Evolutionary conservation across 1,284 basidiomycete genomes (phyloP), one percentile per base, ranked within the genome.

Genomic region (Puccinia sorghi): DNA sequence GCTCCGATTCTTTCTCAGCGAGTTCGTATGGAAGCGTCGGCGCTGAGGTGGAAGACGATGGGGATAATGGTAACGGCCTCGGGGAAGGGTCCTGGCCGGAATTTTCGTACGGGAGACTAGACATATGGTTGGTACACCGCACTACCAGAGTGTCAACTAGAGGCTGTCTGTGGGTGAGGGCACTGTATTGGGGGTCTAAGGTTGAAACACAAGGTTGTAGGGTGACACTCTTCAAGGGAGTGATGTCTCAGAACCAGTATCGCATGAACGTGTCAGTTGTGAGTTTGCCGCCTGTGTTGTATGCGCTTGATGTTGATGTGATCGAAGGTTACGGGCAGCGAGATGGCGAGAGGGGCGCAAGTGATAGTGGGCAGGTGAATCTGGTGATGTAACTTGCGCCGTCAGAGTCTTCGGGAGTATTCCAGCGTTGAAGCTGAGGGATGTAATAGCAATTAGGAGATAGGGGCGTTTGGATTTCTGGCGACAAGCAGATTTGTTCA

Each of bases 21-120:
- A 46, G 64, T 66, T 66, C 41, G 46, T 66, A 66, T 66, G 64
- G 64, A 66, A 48, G 64, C 64, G 64, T 66, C 41, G 64, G 64
- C 64, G 64, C 48, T 46, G 64, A 66, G 41, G 41, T n/a, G 3
- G 63, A 64, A 66, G 41, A 48, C 32, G 64, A 66, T 32, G 64
- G 64, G 3, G 64, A 66, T 43, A 48, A 25, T n/a, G 64, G 64
- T 25, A 66, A 13, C 3, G 63, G 9, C 27, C 63, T 66, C 39
- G 63, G 64, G 13, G 37, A 46, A 27, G 64, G 46, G 41, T 66
- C 64, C 64, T 46, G 64, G 15, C 64, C 41, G n/a, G 64, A 48
- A 46, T 32, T 43, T 43, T 46, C 48, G 64, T 66, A 66, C 20
- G 64, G 64, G 7, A 66, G 41, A 32, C 64, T 66, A 66, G 41